These are phyloP conservation scores for Saccharata proteae DNA, from an alignment of 2,329 filamentous ascomycete species.

Conservation along the genomic window DNA sequence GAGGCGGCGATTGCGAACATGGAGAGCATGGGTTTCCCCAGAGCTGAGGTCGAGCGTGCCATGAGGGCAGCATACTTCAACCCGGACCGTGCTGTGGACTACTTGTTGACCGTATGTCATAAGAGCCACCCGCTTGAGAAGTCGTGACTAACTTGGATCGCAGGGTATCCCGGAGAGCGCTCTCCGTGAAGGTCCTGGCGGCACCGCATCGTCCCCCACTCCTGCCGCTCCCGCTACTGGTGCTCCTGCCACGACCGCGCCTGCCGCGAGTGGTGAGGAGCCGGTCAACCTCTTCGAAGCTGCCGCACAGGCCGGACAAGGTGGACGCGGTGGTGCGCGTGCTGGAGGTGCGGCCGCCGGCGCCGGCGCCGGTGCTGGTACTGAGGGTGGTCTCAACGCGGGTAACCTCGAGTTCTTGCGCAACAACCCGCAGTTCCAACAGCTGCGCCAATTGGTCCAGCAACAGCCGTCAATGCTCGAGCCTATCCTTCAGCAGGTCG, in stretches of 20 bases:
- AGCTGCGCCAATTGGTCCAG: slow-evolving; percentile 91
- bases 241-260: slow-evolving; percentile 10
- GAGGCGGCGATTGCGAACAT: slow-evolving; percentile 77
- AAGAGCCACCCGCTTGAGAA: neutral
- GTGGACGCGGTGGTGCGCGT: slow-evolving; percentile 35
- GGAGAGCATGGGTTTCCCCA: slow-evolving; percentile 94
- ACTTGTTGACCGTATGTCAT: slow-evolving; percentile 65
- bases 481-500: slow-evolving; percentile 92
- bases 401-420: slow-evolving; percentile 87
- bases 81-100: slow-evolving; percentile 93
- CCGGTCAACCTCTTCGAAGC: slow-evolving; percentile 86
- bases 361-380: slow-evolving; percentile 37
- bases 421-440: slow-evolving; percentile 95
- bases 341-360: slow-evolving; percentile 37
- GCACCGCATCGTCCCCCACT: slow-evolving; percentile 27
- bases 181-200: slow-evolving; percentile 49
- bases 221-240: slow-evolving; percentile 27
- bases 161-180: slow-evolving; percentile 86
- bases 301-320: slow-evolving; percentile 61
- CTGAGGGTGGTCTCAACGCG: slow-evolving; percentile 39
- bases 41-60: slow-evolving; percentile 77
- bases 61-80: slow-evolving; percentile 97
- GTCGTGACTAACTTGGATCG: slow-evolving; percentile 1
- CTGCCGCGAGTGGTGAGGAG: slow-evolving; percentile 37
- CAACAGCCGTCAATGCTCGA: slow-evolving; percentile 98